These are phyloP conservation scores for Artemisia argyi DNA, from an alignment of 129 eudicot species.

Conservation along the genomic window DNA sequence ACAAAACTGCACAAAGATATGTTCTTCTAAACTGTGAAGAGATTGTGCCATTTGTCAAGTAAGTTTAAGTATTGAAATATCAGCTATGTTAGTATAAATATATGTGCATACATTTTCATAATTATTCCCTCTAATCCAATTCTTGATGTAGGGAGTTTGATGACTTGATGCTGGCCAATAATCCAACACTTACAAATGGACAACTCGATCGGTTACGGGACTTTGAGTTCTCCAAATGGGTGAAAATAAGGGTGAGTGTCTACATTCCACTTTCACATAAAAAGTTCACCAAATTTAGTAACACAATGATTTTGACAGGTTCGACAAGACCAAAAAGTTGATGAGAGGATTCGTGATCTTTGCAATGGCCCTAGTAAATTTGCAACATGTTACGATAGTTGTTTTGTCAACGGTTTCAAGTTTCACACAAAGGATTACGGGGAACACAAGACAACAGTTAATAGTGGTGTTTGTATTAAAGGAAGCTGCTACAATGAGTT, in stretches of 20 bases:
- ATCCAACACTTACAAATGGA: not conserved
- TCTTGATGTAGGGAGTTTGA: conserved; percentile 10
- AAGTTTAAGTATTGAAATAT: not conserved
- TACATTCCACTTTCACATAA: not conserved
- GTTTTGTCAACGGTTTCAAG: conserved; percentile 1
- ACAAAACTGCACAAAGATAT: conserved; percentile 9
- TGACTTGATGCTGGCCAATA: not conserved
- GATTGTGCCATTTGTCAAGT: conserved; percentile 11
- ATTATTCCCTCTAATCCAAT: not conserved
- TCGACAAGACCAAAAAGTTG: not conserved
- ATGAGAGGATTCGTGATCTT: not conserved
- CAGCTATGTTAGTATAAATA: not conserved
- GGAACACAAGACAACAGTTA: not conserved
- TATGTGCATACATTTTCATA: not conserved
- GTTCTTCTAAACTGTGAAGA: conserved; percentile 13
- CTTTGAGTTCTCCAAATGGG: not conserved
- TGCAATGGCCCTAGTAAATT: not conserved
- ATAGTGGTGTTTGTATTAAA: conserved; percentile 14
- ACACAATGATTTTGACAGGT: not conserved
- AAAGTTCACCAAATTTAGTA: not conserved
- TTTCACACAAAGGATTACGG: conserved; percentile 1
- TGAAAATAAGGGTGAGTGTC: not conserved
- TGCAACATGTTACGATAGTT: not conserved
- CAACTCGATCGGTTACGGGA: not conserved
- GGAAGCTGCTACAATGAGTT: not conserved